Evolutionary conservation across 768 basidiomycete genomes (phyloP).

Genomic region (Naematelia aurantialba): DNA sequence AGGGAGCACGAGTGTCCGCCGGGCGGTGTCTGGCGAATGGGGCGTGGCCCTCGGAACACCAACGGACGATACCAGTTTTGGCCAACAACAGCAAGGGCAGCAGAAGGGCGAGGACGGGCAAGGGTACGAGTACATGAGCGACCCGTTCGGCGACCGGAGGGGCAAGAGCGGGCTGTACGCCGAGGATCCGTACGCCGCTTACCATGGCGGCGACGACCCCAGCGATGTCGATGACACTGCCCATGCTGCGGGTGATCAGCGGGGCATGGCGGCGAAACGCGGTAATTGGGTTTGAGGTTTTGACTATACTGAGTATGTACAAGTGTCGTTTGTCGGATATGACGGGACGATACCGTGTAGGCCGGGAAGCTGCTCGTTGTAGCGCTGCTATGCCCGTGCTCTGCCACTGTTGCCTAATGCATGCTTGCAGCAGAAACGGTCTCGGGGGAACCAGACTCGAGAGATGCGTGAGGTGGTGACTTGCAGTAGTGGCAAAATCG

Average conservation of each 20-base stretch:
- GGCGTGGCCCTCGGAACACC: constrained; percentile 37
- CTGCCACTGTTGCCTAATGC: too few relatives aligned
- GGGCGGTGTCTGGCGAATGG: constrained; percentile 36
- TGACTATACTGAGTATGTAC: too few relatives aligned
- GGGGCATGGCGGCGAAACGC: background rate
- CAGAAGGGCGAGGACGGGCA: background rate
- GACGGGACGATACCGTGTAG: too few relatives aligned
- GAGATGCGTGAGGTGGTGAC: too few relatives aligned
- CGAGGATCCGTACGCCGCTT: constrained; percentile 34
- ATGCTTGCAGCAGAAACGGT: too few relatives aligned
- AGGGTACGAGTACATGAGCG: constrained; percentile 14
- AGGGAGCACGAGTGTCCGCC: background rate
- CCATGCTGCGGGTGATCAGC: constrained; percentile 3
- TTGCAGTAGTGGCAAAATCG: too few relatives aligned
- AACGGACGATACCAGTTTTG: constrained; percentile 16
- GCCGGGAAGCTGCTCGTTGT: too few relatives aligned
- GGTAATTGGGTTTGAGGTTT: constrained; percentile 22
- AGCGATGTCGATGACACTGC: constrained; percentile 12
- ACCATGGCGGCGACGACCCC: constrained; percentile 23
- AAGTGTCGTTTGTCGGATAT: too few relatives aligned
- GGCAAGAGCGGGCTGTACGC: constrained; percentile 27
- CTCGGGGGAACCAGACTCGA: too few relatives aligned
- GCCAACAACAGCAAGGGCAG: constrained; percentile 5
- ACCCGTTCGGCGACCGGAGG: constrained; percentile 26
- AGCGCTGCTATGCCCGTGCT: too few relatives aligned